Conservation (phyloP, 805 yeast genomes). For the Lachancea nothofagi region DNA sequence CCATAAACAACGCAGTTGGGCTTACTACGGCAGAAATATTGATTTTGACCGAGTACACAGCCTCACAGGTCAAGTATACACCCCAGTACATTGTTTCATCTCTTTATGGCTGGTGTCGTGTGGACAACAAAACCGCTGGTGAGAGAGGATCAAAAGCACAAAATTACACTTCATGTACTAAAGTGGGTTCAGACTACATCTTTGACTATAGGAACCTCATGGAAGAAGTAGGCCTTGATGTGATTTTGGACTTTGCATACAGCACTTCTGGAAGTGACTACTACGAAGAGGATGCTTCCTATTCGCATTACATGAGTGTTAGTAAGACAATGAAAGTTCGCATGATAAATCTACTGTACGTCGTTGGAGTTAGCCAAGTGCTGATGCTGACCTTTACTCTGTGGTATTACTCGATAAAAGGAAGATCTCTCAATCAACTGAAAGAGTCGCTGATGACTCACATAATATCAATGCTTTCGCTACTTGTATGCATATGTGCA, state of each 20-base stretch:
- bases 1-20: conserved; percentile 27
- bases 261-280: conserved; percentile 7
- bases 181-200: conserved; percentile 18
- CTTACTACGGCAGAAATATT: conserved; percentile 29
- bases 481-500: conserved; percentile 21
- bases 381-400: conserved; percentile 14
- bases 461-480: conserved; percentile 21
- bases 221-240: conserved; percentile 23
- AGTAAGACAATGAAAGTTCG: conserved; percentile 14
- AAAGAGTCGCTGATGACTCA: conserved; percentile 23
- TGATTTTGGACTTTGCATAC: conserved; percentile 30
- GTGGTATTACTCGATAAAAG: conserved; percentile 28
- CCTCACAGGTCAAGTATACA: conserved; percentile 19
- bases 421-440: conserved; percentile 17
- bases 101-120: conserved; percentile 24
- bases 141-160: neutral
- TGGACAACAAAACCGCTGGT: conserved; percentile 13
- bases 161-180: conserved; percentile 16
- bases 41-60: conserved; percentile 26
- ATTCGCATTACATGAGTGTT: conserved; percentile 14
- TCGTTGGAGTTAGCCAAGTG: conserved; percentile 14
- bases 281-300: conserved; percentile 9
- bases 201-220: conserved; percentile 28
- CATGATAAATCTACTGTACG: conserved; percentile 18
- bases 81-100: conserved; percentile 27